A percentile compares a stretch with the other conserved stretches of the same genome.
phyloP scores from a whole-genome alignment of 176 grass and related monocot species.

The Echinochloa phyllopogon region DNA sequence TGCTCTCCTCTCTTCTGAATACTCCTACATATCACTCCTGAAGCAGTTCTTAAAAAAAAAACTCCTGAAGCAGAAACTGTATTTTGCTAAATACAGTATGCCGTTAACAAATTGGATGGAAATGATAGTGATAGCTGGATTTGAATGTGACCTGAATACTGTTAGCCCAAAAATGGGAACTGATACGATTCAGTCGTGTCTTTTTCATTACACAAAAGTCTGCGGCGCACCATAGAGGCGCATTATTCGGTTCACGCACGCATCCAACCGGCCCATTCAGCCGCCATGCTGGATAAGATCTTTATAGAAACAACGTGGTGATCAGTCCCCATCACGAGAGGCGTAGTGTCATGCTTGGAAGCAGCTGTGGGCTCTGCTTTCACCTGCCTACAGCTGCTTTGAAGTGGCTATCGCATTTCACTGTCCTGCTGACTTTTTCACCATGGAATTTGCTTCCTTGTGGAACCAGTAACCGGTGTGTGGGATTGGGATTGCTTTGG shows the following conservation, averaged over 20 bases:
- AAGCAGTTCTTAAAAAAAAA: no score
- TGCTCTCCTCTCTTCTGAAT: not conserved
- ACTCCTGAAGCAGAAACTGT: not conserved
- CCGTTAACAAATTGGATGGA: not conserved
- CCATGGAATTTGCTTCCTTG: not conserved
- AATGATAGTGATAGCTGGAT: not conserved
- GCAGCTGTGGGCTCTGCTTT: slow-evolving; percentile 8
- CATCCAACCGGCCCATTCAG: slow-evolving; percentile 27
- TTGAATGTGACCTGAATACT: not conserved
- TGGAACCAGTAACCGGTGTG: not conserved
- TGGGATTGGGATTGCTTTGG: not conserved
- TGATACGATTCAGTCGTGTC: not conserved
- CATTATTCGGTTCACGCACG: not conserved
- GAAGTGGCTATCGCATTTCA: not conserved
- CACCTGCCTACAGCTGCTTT: not conserved
- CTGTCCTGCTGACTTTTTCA: not conserved
- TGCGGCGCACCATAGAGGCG: not conserved
- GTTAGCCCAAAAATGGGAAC: not conserved
- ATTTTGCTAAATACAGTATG: not conserved
- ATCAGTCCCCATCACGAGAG: slow-evolving; percentile 32
- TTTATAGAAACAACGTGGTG: slow-evolving; percentile 8
- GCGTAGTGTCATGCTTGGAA: not conserved
- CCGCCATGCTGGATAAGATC: slow-evolving; percentile 6
- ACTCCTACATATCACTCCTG: no score
- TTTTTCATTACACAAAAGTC: not conserved